Conservation (phyloP, 139 green algal species). For the Chlorella sp. region DNA sequence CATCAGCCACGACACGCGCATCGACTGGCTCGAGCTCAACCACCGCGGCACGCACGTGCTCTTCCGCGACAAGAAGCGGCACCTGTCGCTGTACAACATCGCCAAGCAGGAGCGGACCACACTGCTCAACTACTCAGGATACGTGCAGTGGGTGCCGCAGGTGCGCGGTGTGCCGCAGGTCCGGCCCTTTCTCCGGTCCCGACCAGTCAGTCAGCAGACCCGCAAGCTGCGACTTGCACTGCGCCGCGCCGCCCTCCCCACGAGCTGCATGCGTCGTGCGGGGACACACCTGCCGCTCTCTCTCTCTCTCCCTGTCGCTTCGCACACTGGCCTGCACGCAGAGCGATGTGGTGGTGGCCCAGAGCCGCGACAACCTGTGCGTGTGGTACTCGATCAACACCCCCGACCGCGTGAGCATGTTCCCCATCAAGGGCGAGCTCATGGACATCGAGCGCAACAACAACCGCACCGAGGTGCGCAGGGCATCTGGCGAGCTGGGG, state of each 20-base stretch:
- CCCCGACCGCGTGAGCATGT: conserved; percentile 55
- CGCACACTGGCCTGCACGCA: background rate
- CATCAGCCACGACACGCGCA: conserved; percentile 57
- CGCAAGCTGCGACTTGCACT: no score
- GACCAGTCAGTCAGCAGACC: no score
- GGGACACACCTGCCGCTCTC: no score
- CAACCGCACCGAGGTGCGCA: conserved; percentile 65
- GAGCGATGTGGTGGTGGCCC: conserved; percentile 74
- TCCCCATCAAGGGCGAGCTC: conserved; percentile 64
- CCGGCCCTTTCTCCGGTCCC: no score
- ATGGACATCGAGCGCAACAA: conserved; percentile 52
- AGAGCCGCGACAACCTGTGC: conserved; percentile 65
- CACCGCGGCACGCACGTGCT: conserved; percentile 69
- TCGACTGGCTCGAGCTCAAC: conserved; percentile 85
- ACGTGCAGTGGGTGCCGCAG: conserved; percentile 80
- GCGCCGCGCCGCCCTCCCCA: no score
- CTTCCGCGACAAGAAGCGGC: conserved; percentile 77
- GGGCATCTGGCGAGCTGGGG: no score
- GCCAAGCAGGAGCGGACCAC: conserved; percentile 54
- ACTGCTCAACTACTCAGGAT: conserved; percentile 69
- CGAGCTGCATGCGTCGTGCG: no score
- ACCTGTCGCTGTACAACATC: conserved; percentile 70
- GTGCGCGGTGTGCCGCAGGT: no score
- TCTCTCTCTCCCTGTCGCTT: no score
- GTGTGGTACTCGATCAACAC: conserved; percentile 79